Evolutionary conservation across 2,329 filamentous ascomycete genomes (phyloP), one percentile per base, ranked within the genome.

Genomic region (Fusarium euwallaceae): DNA sequence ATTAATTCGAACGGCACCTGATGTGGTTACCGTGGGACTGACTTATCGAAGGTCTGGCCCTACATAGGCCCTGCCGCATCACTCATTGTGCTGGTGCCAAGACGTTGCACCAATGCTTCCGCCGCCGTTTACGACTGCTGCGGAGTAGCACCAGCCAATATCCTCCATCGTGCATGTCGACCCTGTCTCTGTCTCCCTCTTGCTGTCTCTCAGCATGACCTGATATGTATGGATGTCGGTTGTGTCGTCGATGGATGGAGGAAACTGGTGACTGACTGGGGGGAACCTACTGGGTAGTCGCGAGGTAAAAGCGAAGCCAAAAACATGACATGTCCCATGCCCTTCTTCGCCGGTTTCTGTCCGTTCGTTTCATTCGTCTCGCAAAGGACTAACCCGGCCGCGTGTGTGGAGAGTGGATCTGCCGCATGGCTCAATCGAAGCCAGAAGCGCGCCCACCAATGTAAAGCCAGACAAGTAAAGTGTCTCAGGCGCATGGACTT

Each of bases 31-130:
- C 37, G 12, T 34, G 27, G 27, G 53, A 56, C 17, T 56, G 34
- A 37, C 32, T 29, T 32, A 43, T 61, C 58, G n/a, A 61, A 20
- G 58, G 58, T 61, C 58, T 61, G 58, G 55, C 55, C 55, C 55
- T 58, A 36, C 17, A 55, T 55, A 55, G 51, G 55, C 55, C 32
- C 55, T 58, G 58, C 7, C 58, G 16, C 56, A 41, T 7, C 32
- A 37, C 34, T 59, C 22, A 37, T 20, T 41, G 36, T 60, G 34
- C 41, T 58, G 58, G 29, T 62, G 71, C 71, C 68, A 72, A 69
- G 71, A 73, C 36, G 71, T 74, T 73, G 68, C 71, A 62, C 68
- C 71, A 37, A 74, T 72, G 56, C 56, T 58, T 65, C 71, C 56
- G 61, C 56, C 64, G 36, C 60, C 32, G 68, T 74, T 69, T 29